Percentiles rank a stretch among this genome's conserved stretches.
phyloP scores from a whole-genome alignment of 2,329 filamentous ascomycete genomes.

The Gaeumannomyces sp. region DNA sequence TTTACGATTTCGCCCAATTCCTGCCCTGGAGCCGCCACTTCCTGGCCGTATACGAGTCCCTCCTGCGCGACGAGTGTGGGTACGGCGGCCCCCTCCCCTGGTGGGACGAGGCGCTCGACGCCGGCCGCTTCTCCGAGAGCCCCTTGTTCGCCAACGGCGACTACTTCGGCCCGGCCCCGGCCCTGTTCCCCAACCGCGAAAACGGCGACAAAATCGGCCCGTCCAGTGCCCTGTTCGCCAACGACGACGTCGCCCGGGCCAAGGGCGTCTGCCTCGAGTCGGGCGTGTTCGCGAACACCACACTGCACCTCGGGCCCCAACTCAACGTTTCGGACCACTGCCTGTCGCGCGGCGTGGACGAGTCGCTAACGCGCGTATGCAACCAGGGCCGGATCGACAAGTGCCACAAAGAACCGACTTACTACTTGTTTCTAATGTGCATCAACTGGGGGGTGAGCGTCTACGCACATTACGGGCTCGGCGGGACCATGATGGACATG shows the following conservation, averaged over 20 bases:
- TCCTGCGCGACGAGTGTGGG: constrained; percentile 32
- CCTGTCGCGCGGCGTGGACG: constrained; percentile 27
- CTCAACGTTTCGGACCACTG: constrained; percentile 22
- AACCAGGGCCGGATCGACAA: constrained; percentile 25
- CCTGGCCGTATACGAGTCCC: constrained; percentile 27
- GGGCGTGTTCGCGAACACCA: constrained; percentile 23
- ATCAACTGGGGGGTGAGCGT: constrained; percentile 29
- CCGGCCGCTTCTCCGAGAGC: constrained; percentile 25
- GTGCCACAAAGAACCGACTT: constrained; percentile 24
- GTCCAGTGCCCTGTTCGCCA: no score
- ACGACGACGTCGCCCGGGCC: no score
- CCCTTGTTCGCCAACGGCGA: constrained; percentile 23
- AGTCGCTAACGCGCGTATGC: constrained; percentile 24
- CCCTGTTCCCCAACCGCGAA: no score
- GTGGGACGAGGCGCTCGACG: constrained; percentile 33
- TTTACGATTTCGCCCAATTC: constrained; percentile 24
- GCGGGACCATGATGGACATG: constrained; percentile 29
- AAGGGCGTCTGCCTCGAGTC: constrained; percentile 27
- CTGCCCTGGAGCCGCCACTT: constrained; percentile 35
- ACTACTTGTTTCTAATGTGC: constrained; percentile 26
- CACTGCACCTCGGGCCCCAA: constrained; percentile 27
- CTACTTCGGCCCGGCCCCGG: constrained; percentile 24
- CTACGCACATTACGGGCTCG: constrained; percentile 30
- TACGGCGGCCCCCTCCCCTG: constrained; percentile 30
- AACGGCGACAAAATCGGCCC: no score